Evolutionary conservation across 2,329 filamentous ascomycete genomes (phyloP).

Genomic region (Cytospora paraplurivora): DNA sequence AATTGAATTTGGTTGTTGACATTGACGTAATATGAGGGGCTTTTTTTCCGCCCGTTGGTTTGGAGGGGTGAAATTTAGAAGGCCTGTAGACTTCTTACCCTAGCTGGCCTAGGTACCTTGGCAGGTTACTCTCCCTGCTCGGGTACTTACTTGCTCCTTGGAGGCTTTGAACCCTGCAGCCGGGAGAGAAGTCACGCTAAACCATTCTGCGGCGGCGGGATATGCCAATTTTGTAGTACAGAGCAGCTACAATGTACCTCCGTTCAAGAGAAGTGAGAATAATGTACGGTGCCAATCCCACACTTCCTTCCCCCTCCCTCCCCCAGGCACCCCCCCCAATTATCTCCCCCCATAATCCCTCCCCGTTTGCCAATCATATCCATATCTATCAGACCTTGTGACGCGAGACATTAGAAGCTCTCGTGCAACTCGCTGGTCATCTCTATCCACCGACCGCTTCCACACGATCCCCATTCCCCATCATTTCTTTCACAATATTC

Average conservation of each 20-base stretch:
- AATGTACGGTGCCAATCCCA: neutral
- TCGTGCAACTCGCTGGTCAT: slow-evolving; percentile 9
- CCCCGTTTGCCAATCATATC: slow-evolving; percentile 19
- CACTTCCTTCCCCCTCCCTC: slow-evolving; percentile 4
- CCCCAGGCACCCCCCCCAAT: neutral
- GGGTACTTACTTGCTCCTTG: neutral
- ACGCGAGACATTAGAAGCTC: slow-evolving; percentile 28
- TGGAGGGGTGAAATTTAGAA: neutral
- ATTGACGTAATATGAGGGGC: slow-evolving; percentile 6
- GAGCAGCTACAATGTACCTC: neutral
- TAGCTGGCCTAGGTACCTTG: neutral
- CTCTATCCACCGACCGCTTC: neutral
- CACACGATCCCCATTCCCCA: neutral
- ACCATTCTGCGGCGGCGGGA: neutral
- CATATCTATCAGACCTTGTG: slow-evolving; percentile 26
- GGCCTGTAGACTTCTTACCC: neutral
- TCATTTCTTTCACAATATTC: neutral
- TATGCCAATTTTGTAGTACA: neutral
- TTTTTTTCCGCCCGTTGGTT: neutral
- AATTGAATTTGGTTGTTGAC: neutral
- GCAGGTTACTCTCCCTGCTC: neutral
- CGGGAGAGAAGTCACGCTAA: neutral
- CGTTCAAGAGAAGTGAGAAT: too few species aligned
- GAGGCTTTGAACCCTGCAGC: neutral
- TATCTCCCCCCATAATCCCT: neutral